These are phyloP conservation scores for Wickerhamomyces alni DNA, from an alignment of 805 yeast species.

Conservation along the genomic window DNA sequence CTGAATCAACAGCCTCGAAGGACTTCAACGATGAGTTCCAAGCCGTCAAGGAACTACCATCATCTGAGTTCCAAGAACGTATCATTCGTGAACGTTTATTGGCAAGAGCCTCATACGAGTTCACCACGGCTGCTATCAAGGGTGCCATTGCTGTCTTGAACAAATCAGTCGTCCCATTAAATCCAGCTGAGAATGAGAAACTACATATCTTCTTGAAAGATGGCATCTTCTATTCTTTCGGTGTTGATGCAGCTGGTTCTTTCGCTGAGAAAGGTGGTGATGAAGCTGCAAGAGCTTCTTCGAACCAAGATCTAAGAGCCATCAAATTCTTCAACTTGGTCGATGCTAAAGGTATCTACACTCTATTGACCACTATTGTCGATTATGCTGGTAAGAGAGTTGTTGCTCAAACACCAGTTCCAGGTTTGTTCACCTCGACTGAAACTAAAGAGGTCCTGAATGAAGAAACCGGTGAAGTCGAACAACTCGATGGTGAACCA, in stretches of 20 bases:
- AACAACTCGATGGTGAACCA: slow-evolving; percentile 26
- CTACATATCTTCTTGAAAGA: slow-evolving; percentile 69
- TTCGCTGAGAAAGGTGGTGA: slow-evolving; percentile 69
- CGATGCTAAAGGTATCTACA: slow-evolving; percentile 57
- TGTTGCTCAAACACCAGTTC: slow-evolving; percentile 92
- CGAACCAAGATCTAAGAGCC: slow-evolving; percentile 72
- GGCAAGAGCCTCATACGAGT: slow-evolving; percentile 67
- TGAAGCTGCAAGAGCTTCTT: slow-evolving; percentile 78
- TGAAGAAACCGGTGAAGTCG: slow-evolving; percentile 33
- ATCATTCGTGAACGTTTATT: slow-evolving; percentile 70
- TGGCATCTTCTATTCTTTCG: slow-evolving; percentile 82
- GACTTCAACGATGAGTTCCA: slow-evolving; percentile 95
- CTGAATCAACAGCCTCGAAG: slow-evolving; percentile 33
- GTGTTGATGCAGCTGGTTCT: slow-evolving; percentile 61
- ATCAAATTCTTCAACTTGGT: slow-evolving; percentile 62
- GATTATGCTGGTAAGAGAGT: slow-evolving; percentile 88
- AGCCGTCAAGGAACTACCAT: slow-evolving; percentile 67
- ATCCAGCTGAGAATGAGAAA: slow-evolving; percentile 62
- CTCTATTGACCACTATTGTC: slow-evolving; percentile 76
- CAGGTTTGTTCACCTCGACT: slow-evolving; percentile 52
- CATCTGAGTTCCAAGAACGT: slow-evolving; percentile 53
- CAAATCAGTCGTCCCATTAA: slow-evolving; percentile 72
- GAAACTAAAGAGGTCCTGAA: slow-evolving; percentile 34
- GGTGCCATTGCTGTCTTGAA: slow-evolving; percentile 74
- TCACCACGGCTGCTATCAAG: slow-evolving; percentile 65